phyloP scores from a whole-genome alignment of 2,329 filamentous ascomycete species.

The Diaporthe sp. region DNA sequence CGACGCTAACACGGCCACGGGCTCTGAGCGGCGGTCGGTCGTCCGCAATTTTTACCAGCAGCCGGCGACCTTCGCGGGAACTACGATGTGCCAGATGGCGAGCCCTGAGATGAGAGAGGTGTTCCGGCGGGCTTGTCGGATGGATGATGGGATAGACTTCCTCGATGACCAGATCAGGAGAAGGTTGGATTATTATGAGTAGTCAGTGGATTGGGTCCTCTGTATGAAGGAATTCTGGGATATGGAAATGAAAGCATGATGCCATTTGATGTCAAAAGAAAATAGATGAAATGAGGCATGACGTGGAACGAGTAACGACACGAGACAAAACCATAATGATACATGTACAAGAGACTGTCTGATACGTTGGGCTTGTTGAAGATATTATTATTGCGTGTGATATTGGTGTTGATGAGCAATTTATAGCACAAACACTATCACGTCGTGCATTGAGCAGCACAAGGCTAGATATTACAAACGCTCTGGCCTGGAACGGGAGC shows the following conservation, averaged over 20 bases:
- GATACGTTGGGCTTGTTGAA: background rate
- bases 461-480: too few species aligned
- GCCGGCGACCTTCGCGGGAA: constrained; percentile 64
- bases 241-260: background rate
- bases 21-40: constrained; percentile 53
- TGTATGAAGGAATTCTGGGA: background rate
- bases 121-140: constrained; percentile 76
- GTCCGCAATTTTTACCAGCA: constrained; percentile 76
- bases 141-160: constrained; percentile 74
- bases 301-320: constrained; percentile 18
- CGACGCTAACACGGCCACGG: constrained; percentile 47
- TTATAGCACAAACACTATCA: too few species aligned
- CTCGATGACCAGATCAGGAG: constrained; percentile 71
- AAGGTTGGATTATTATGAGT: constrained; percentile 59
- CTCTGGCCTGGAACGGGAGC: too few species aligned
- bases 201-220: background rate
- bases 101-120: constrained; percentile 82
- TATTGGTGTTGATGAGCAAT: background rate
- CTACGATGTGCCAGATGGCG: constrained; percentile 82
- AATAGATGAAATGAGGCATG: constrained; percentile 19
- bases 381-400: background rate
- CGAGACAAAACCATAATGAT: background rate
- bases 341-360: background rate
- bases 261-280: background rate
- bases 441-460: too few species aligned